A percentile compares a stretch with the other conserved stretches of the same genome.
phyloP scores from a whole-genome alignment of 805 yeast genomes.

The Schwanniomyces pseudopolymorphus region DNA sequence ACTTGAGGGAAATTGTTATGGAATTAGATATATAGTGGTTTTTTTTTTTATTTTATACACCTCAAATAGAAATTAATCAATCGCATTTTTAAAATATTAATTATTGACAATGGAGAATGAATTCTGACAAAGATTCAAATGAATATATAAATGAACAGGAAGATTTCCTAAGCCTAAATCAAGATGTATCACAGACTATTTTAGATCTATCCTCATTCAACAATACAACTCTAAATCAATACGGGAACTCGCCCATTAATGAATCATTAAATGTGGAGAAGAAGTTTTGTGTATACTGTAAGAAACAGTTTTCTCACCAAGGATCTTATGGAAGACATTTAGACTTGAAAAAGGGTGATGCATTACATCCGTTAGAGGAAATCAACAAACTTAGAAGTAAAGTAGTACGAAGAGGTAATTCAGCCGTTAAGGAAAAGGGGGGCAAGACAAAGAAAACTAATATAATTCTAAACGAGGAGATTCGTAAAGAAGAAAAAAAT shows the following conservation, averaged over 20 bases:
- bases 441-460: constrained; percentile 36
- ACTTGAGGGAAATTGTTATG: constrained; percentile 61
- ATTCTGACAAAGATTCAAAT: constrained; percentile 1
- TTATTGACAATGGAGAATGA: not conserved
- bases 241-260: not conserved
- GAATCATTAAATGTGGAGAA: constrained; percentile 10
- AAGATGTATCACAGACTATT: not conserved
- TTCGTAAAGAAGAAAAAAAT: constrained; percentile 48
- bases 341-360: constrained; percentile 54
- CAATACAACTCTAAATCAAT: not conserved
- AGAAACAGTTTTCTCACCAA: constrained; percentile 52
- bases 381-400: constrained; percentile 47
- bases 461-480: constrained; percentile 43
- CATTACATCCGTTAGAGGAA: constrained; percentile 48
- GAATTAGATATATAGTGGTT: constrained; percentile 44
- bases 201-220: not conserved
- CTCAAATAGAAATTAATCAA: not conserved
- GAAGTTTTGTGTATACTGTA: constrained; percentile 52
- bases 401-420: constrained; percentile 54
- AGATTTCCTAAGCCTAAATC: constrained; percentile 1
- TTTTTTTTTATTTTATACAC: not conserved
- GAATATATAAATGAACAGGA: constrained; percentile 1
- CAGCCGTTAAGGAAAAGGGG: constrained; percentile 39
- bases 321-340: constrained; percentile 63
- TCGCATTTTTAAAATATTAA: not conserved